Conservation (phyloP, 202 grass and related monocot species). For the Hordeum pubiflorum region DNA sequence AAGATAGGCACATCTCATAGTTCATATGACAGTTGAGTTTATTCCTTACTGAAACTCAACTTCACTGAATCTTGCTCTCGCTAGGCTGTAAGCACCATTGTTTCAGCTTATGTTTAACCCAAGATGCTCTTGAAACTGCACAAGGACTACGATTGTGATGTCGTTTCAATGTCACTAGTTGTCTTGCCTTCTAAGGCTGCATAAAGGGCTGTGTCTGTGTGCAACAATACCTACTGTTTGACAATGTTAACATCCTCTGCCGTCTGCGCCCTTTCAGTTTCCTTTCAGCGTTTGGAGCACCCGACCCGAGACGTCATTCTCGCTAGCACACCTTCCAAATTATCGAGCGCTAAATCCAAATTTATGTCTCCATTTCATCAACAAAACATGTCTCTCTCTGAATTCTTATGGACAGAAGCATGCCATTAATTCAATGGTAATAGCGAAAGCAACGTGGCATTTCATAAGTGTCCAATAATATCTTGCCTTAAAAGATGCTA, state of each 20-base stretch:
- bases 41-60: too few species aligned
- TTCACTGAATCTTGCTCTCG: too few species aligned
- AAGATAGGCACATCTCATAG: too few species aligned
- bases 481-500: not conserved
- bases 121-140: too few species aligned
- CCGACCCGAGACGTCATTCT: not conserved
- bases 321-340: not conserved
- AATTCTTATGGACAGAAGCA: not conserved
- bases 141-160: not conserved
- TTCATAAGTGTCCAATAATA: not conserved
- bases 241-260: not conserved
- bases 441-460: not conserved
- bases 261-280: not conserved
- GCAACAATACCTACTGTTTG: not conserved
- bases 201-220: not conserved
- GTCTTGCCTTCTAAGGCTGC: not conserved
- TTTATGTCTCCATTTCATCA: not conserved
- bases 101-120: too few species aligned
- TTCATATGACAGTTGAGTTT: too few species aligned
- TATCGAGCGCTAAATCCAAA: not conserved
- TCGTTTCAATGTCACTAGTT: not conserved
- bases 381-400: not conserved
- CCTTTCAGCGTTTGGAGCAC: slow-evolving; percentile 3
- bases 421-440: not conserved
- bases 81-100: too few species aligned